Base-by-base conservation (phyloP, 2,329 filamentous ascomycete genomes). In the Colletotrichum sp. region DNA sequence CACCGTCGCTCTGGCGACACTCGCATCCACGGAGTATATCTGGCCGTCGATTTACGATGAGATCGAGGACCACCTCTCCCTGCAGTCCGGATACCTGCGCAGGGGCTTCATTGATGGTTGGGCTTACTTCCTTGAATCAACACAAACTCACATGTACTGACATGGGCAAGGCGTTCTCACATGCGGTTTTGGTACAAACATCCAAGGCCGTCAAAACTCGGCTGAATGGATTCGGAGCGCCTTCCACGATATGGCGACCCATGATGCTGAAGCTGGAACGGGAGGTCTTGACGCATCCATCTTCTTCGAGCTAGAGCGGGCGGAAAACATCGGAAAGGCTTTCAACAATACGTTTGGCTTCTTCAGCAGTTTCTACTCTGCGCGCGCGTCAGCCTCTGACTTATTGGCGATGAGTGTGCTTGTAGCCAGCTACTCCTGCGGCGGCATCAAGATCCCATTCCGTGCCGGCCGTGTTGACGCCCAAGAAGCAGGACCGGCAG, bases 381-480 rank as follows among this genome's bases (percentile, higher is more conserved):
- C 75, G 4, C 77, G 78, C 3, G 76, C 78, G 6, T 80, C 80
- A 8, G 79, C 77, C 9, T 80, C 80, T 3, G 80, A 81, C 34
- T 72, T 81, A n/a, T 72, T 81, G 52, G 80, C 80, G 8, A 60
- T 81, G 68, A 79, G 78, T 9, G 80, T 78, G 3, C 52, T 80
- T 1, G 73, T 78, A 4, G 76, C 80, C 9, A 77, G 67, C 18
- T 76, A 70, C n/a, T 52, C 68, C n/a, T 81, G 80, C 65, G 80
- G 80, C 21, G 78, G 77, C 9, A 67, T 57, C 4, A 66, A 76
- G 18, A 80, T 85, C 28, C 79, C 81, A 0, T 83, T 81, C 59
- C 80, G 82, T 5, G 79, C 78, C 16, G 84, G 84, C 2, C 79
- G 83, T 3, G 55, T 82, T 6, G 84, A 85, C 63, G 82, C 83